Conservation (phyloP, 2,329 filamentous ascomycete species). For the Diplocarpon rosae region DNA sequence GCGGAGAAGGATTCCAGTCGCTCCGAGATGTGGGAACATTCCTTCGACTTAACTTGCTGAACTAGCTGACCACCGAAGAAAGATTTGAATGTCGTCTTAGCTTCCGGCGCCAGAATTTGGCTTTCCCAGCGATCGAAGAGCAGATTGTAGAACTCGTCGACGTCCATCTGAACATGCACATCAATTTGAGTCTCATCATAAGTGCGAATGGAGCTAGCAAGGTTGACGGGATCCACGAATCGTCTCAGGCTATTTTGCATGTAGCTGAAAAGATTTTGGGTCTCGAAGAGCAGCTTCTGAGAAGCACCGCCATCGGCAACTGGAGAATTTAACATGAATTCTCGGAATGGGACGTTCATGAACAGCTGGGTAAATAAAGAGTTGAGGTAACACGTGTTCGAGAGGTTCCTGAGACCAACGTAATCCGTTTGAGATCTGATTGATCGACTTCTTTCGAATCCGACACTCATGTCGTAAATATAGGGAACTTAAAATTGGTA, state of each 20-base stretch:
- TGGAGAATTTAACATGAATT: slow-evolving; percentile 61
- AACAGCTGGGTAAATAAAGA: slow-evolving; percentile 89
- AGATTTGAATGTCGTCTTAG: slow-evolving; percentile 62
- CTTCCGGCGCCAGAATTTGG: slow-evolving; percentile 57
- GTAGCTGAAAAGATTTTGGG: slow-evolving; percentile 69
- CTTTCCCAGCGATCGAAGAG: slow-evolving; percentile 86
- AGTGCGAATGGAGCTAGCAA: slow-evolving; percentile 67
- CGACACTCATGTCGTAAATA: slow-evolving; percentile 47
- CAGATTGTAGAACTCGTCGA: slow-evolving; percentile 93
- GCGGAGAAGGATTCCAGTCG: slow-evolving; percentile 83
- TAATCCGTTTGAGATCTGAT: slow-evolving; percentile 73
- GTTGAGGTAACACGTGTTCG: slow-evolving; percentile 96
- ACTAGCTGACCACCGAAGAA: slow-evolving; percentile 90
- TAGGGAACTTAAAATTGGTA: slow-evolving; percentile 35
- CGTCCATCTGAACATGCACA: slow-evolving; percentile 88
- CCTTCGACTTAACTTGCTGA: slow-evolving; percentile 90
- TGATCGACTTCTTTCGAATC: slow-evolving; percentile 54
- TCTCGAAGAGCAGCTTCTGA: slow-evolving; percentile 63
- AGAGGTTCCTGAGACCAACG: slow-evolving; percentile 81
- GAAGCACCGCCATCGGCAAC: slow-evolving; percentile 42
- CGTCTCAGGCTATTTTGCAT: slow-evolving; percentile 77
- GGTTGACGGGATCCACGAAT: slow-evolving; percentile 58
- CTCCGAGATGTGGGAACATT: slow-evolving; percentile 90
- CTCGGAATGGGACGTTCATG: slow-evolving; percentile 84
- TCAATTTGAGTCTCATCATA: slow-evolving; percentile 79